Percentiles rank a stretch among this genome's conserved stretches.
These are phyloP conservation scores for Cyberlindnera samutprakarnensis DNA, from an alignment of 805 yeast genomes.

Conservation along the genomic window DNA sequence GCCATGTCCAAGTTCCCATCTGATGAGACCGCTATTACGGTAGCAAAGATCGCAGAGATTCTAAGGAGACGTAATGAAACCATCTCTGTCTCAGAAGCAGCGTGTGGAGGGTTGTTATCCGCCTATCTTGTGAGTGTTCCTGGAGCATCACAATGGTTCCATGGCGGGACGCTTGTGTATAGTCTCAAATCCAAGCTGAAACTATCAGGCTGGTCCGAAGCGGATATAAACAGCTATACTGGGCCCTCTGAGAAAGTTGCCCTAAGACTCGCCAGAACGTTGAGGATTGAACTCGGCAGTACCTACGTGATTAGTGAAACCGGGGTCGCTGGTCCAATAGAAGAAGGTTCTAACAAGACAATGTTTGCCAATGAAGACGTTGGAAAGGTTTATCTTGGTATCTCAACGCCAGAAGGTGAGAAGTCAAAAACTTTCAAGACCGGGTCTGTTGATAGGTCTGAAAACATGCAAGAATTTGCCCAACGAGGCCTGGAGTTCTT, in stretches of 20 bases:
- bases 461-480: conserved; percentile 76
- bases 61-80: conserved; percentile 51
- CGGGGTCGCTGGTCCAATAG: conserved; percentile 77
- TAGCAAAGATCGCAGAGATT: conserved; percentile 48
- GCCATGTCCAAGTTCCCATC: too few relatives aligned
- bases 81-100: conserved; percentile 77
- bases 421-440: conserved; percentile 40
- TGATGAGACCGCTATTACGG: conserved; percentile 39
- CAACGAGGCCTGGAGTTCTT: conserved; percentile 54
- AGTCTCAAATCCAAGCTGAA: conserved; percentile 68
- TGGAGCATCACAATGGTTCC: conserved; percentile 77
- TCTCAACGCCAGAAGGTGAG: conserved; percentile 58
- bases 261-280: conserved; percentile 65
- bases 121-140: conserved; percentile 77
- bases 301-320: conserved; percentile 79
- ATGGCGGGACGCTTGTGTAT: conserved; percentile 79
- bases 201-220: conserved; percentile 70
- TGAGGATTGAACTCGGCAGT: conserved; percentile 74
- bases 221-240: conserved; percentile 63
- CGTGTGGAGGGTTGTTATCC: conserved; percentile 82
- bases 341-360: conserved; percentile 27
- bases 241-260: conserved; percentile 81
- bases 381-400: conserved; percentile 68
- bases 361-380: conserved; percentile 30
- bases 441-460: conserved; percentile 42